Percentiles rank a stretch among this genome's conserved stretches.
phyloP scores from a whole-genome alignment of 306 rosid genomes.

The Inga oerstediana region DNA sequence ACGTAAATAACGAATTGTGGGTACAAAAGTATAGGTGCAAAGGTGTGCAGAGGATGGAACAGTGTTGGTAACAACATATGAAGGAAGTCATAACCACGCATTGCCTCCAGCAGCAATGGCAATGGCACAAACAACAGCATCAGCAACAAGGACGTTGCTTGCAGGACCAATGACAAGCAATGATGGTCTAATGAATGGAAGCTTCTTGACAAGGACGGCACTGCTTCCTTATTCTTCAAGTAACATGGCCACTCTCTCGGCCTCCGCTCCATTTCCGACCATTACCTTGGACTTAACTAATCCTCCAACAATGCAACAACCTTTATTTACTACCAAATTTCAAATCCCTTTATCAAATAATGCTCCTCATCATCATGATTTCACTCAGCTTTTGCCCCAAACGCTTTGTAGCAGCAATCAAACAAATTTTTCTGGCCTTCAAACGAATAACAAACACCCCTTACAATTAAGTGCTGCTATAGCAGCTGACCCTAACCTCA shows the following conservation, averaged over 20 bases:
- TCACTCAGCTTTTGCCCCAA: constrained; percentile 56
- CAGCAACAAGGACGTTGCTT: constrained; percentile 77
- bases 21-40: constrained; percentile 63
- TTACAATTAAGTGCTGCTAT: constrained; percentile 63
- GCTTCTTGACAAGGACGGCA: constrained; percentile 54
- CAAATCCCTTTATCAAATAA: constrained; percentile 47
- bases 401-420: constrained; percentile 49
- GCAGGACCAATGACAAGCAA: constrained; percentile 83
- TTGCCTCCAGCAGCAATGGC: constrained; percentile 82
- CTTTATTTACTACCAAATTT: constrained; percentile 37
- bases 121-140: constrained; percentile 80
- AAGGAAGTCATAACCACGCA: constrained; percentile 85
- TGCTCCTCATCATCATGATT: not conserved
- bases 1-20: too few relatives aligned
- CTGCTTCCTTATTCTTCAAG: constrained; percentile 69
- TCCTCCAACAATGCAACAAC: constrained; percentile 40
- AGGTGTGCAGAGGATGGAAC: constrained; percentile 82
- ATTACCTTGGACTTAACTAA: constrained; percentile 82
- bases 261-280: constrained; percentile 91
- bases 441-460: constrained; percentile 44
- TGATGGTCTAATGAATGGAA: constrained; percentile 60
- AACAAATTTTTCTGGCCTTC: constrained; percentile 69
- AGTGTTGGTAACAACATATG: constrained; percentile 77
- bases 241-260: constrained; percentile 84
- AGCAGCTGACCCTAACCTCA: constrained; percentile 70